Evolutionary conservation across 768 basidiomycete genomes (phyloP), one percentile per base, ranked within the genome.

Genomic region (Phanerodontia chrysosporium): DNA sequence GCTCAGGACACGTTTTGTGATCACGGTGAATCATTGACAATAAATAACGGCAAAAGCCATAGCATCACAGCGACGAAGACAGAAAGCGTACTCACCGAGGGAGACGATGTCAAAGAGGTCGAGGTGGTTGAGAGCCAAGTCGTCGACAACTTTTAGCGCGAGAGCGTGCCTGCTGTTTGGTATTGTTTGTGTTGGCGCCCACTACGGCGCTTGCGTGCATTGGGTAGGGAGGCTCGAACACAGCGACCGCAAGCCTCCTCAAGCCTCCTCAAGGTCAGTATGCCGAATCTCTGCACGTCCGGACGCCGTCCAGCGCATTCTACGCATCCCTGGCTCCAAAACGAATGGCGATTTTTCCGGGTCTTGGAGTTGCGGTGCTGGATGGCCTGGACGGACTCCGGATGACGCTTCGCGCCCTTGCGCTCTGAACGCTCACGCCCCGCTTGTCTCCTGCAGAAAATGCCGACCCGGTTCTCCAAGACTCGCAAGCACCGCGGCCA

Each of bases 401-500:
- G 76, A 76, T 78, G 73, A 61, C 59, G 55, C 56, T 61, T 45
- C 49, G 27, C 53, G 72, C 63, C 57, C 62, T 29, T 52, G 57
- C 53, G 18, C 61, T 32, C 48, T 51, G 51, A 55, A 57, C 24
- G 55, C 39, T 56, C 27, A 27, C 54, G 28, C 35, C 27, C 14
- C 25, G 24, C 22, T 46, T 25, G 35, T 59, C 56, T 55, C 9
- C 42, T 62, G 32, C 35, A 81, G 76, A 77, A 79, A 77, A 98
- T 97, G 97, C 97, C 97, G 76, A 93, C 95, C 75, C 94, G 83
- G 74, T 82, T 95, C 80, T 83, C 88, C 70, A 98, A 98, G 80
- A 98, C 96, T 77, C 89, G 96, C 80, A 99, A 99, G 81, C 95
- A 97, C 80, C 87, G 96, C 73, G 96, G 96, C 70, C 95, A 98